A percentile compares a stretch with the other conserved stretches of the same genome.
phyloP scores from a whole-genome alignment of 331 rosid genomes.

The Quercus tomentella region DNA sequence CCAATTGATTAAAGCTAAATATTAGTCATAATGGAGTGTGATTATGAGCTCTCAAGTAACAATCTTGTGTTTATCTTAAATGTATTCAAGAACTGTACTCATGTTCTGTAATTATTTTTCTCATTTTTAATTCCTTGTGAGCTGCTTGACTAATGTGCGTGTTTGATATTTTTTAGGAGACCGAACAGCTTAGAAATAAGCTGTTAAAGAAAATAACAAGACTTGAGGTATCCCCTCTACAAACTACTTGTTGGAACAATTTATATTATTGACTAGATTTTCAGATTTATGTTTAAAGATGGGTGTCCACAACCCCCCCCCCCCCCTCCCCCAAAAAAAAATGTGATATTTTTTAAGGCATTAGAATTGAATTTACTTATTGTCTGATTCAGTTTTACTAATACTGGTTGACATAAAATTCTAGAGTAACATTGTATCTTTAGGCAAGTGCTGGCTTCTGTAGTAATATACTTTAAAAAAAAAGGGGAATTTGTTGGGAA shows the following conservation, averaged over 20 bases:
- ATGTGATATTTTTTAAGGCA: neutral
- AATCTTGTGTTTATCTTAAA: constrained; percentile 1
- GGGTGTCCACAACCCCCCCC: neutral
- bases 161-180: constrained; percentile 46
- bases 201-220: constrained; percentile 50
- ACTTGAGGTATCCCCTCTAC: constrained; percentile 49
- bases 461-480: neutral
- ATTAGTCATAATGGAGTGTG: neutral
- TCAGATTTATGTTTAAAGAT: neutral
- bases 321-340: neutral
- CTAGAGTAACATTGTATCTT: neutral
- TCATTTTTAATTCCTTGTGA: constrained; percentile 13
- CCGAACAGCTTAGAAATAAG: constrained; percentile 47
- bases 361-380: neutral
- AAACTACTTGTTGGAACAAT: neutral
- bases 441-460: neutral
- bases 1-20: neutral
- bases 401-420: neutral
- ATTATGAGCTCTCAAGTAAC: neutral
- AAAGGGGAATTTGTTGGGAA: neutral
- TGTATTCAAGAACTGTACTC: constrained; percentile 1
- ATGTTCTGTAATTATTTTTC: neutral
- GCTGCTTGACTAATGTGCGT: constrained; percentile 22
- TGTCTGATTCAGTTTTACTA: neutral
- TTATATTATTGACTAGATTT: neutral